These are phyloP conservation scores for Hypoxylon intermedium DNA, from an alignment of 495 filamentous ascomycete genomes.

Conservation along the genomic window DNA sequence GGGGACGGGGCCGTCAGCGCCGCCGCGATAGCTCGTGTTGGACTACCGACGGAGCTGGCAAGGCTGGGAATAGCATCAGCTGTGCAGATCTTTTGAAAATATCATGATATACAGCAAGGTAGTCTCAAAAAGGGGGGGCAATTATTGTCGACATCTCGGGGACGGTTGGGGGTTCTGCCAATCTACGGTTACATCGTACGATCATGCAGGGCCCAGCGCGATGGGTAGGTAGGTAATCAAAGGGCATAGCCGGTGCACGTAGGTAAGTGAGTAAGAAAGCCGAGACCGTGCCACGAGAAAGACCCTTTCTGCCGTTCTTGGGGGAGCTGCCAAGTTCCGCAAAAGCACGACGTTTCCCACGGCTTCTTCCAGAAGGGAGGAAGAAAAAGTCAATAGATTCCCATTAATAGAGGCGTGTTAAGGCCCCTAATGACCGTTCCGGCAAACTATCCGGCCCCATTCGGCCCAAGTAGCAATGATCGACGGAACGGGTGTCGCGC, in stretches of 20 bases:
- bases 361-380: slow-evolving; percentile 31
- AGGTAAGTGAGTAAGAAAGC: not conserved
- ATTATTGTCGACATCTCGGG: slow-evolving; percentile 13
- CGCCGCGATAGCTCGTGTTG: slow-evolving; percentile 33
- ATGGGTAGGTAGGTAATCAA: not conserved
- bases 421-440: slow-evolving; percentile 28
- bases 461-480: slow-evolving; percentile 32
- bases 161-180: slow-evolving; percentile 1
- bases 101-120: slow-evolving; percentile 20
- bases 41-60: slow-evolving; percentile 10
- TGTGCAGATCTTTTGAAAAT: slow-evolving; percentile 23
- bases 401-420: slow-evolving; percentile 12
- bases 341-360: not conserved
- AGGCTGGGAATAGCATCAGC: slow-evolving; percentile 38
- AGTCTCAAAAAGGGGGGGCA: slow-evolving; percentile 2
- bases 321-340: slow-evolving; percentile 14
- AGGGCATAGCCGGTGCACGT: no score
- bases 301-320: slow-evolving; percentile 28
- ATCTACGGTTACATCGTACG: slow-evolving; percentile 37
- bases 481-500: slow-evolving; percentile 20
- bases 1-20: slow-evolving; percentile 4
- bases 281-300: slow-evolving; percentile 23
- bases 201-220: slow-evolving; percentile 14
- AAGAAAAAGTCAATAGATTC: slow-evolving; percentile 23
- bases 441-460: slow-evolving; percentile 26